These are phyloP conservation scores for Neonectria hederae DNA, from an alignment of 2,329 filamentous ascomycete genomes.

Conservation along the genomic window DNA sequence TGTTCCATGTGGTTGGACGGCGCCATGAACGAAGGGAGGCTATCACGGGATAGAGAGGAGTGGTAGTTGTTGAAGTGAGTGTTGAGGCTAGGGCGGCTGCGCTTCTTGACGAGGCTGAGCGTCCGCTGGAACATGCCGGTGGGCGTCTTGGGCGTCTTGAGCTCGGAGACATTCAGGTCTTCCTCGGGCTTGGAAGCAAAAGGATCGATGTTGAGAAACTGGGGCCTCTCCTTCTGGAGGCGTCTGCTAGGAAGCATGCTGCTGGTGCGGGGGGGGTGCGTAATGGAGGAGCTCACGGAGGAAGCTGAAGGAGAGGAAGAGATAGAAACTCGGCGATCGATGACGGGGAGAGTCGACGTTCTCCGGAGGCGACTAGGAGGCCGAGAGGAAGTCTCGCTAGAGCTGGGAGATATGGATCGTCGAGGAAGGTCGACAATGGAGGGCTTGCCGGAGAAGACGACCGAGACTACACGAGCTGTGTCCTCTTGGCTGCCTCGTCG, in stretches of 20 bases:
- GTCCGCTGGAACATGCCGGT: slow-evolving; percentile 62
- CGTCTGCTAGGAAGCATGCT: slow-evolving; percentile 52
- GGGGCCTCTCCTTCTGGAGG: slow-evolving; percentile 51
- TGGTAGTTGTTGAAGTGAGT: slow-evolving; percentile 46
- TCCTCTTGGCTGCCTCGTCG: slow-evolving; percentile 60
- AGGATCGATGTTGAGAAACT: slow-evolving; percentile 65
- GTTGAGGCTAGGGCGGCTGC: slow-evolving; percentile 61
- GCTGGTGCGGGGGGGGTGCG: slow-evolving; percentile 55
- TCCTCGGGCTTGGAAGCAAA: slow-evolving; percentile 51
- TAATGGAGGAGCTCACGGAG: slow-evolving; percentile 32
- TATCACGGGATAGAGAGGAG: slow-evolving; percentile 49
- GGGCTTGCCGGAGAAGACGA: slow-evolving; percentile 68
- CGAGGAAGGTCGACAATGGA: slow-evolving; percentile 63
- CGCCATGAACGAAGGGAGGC: slow-evolving; percentile 38
- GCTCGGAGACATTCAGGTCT: slow-evolving; percentile 35
- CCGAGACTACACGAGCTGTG: slow-evolving; percentile 67
- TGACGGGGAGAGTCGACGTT: slow-evolving; percentile 46
- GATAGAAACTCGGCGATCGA: slow-evolving; percentile 46
- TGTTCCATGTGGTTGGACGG: slow-evolving; percentile 47
- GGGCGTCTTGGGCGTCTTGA: slow-evolving; percentile 49
- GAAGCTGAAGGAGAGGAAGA: slow-evolving; percentile 46
- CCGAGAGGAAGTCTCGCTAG: slow-evolving; percentile 39
- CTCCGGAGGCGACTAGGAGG: slow-evolving; percentile 41
- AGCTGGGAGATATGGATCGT: slow-evolving; percentile 56
- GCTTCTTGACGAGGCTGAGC: slow-evolving; percentile 64